These are phyloP conservation scores for Cornus suecica DNA, from an alignment of 148 eudicot genomes.

Conservation along the genomic window DNA sequence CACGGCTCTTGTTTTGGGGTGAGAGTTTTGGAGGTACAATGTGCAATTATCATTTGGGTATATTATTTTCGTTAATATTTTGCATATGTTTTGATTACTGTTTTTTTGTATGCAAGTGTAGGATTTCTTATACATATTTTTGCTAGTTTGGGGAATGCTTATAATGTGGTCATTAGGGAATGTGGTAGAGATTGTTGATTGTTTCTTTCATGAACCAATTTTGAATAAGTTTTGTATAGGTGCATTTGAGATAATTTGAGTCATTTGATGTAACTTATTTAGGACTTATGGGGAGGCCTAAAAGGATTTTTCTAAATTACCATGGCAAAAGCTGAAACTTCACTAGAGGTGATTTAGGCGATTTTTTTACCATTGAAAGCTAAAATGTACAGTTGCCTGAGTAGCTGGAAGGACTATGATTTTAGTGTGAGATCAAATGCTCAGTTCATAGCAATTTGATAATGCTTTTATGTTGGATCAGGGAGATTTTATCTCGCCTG, in stretches of 20 bases:
- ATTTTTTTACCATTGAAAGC: neutral
- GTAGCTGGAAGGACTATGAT: neutral
- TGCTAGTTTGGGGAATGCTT: neutral
- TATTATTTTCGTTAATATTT: no score
- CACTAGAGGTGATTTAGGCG: neutral
- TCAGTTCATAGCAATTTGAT: neutral
- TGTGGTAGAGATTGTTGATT: neutral
- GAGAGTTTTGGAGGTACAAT: slow-evolving; percentile 56
- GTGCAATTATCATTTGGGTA: neutral
- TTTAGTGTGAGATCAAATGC: neutral
- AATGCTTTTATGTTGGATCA: neutral
- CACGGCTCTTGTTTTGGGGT: slow-evolving; percentile 61
- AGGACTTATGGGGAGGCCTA: neutral
- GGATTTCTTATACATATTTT: neutral
- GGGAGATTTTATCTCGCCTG: neutral
- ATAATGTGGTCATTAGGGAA: neutral
- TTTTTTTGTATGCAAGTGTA: neutral
- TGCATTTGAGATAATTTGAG: neutral
- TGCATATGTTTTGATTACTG: neutral
- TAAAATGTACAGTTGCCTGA: neutral
- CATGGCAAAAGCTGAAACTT: neutral
- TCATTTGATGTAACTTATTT: neutral
- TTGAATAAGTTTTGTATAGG: neutral
- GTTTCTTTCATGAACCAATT: no score
- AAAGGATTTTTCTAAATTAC: neutral